A percentile compares a stretch with the other conserved stretches of the same genome.
Conservation (phyloP, 2,329 filamentous ascomycete genomes). For the Cercospora sp. region DNA sequence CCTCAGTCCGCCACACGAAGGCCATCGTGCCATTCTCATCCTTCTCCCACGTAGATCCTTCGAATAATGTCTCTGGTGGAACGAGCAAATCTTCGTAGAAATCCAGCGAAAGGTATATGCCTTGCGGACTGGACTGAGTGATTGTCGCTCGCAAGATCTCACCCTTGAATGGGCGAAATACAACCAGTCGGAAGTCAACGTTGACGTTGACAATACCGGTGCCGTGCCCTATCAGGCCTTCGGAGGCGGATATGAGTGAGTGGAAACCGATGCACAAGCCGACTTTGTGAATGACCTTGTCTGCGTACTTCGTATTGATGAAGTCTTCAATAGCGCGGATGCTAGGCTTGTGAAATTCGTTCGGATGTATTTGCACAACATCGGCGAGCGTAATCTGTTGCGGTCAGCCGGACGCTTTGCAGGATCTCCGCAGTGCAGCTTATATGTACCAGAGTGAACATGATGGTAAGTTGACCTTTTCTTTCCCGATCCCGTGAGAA, state of each 20-base stretch:
- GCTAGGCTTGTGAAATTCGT: slow-evolving; percentile 83
- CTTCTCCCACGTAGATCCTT: slow-evolving; percentile 53
- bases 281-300: slow-evolving; percentile 92
- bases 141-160: slow-evolving; percentile 88
- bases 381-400: slow-evolving; percentile 88
- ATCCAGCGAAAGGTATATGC: slow-evolving; percentile 65
- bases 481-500: neutral
- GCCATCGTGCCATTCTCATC: slow-evolving; percentile 52
- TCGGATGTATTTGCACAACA: slow-evolving; percentile 86
- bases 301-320: slow-evolving; percentile 95
- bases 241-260: slow-evolving; percentile 83
- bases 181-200: slow-evolving; percentile 88
- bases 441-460: slow-evolving; percentile 7
- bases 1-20: slow-evolving; percentile 75
- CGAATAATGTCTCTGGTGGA: slow-evolving; percentile 68
- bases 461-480: neutral
- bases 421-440: neutral
- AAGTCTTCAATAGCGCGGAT: slow-evolving; percentile 88
- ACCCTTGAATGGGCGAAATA: slow-evolving; percentile 94
- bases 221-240: slow-evolving; percentile 90
- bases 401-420: neutral
- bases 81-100: slow-evolving; percentile 95
- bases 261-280: slow-evolving; percentile 93
- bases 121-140: slow-evolving; percentile 72
- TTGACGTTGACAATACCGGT: slow-evolving; percentile 93